Evolutionary conservation across 2,329 filamentous ascomycete species (phyloP), one percentile per base, ranked within the genome.

Genomic region (Aspergillus quadrilineatus): DNA sequence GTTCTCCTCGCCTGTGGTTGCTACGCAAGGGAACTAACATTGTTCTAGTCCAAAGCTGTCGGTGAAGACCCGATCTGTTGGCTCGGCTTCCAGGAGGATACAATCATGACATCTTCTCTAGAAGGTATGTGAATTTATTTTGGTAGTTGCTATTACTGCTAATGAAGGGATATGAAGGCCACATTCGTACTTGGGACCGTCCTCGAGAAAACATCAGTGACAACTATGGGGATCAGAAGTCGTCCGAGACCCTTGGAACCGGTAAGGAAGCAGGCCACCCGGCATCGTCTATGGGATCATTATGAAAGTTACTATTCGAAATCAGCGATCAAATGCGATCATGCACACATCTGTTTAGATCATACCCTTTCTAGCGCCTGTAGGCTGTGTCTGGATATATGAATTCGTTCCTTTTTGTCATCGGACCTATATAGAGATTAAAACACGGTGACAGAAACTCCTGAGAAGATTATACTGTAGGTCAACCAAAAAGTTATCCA

Each of bases 21-120:
- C 15, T n/a, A 4, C 37, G 9, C 14, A 57, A 41, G 53, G 28
- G 49, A 32, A 47, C 63, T 67, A 50, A 68, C 44, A 7, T 7
- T 5, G 9, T 9, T 9, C 15, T 66, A 92, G 90, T 84, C 89
- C 47, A 97, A 96, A 73, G 79, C 83, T 10, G 85, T 96, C 36
- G 92, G 96, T 72, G 85, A 87, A 59, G 91, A 97, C 73, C 92
- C 92, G 52, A 80, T 96, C 45, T 90, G 86, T 72, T 96, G 92
- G 88, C 76, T 99, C 39, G 89, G 87, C n/a, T 99, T 99, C 67
- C 92, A 93, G 53, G 89, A 97, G 71, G 88, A 96, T 66, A 89
- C 89, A 61, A 96, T 99, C 63, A 87, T 97, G 68, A 97, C 92
- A 36, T 91, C 90, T 63, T 97, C 92, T 76, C 89, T 91, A 70